Percentiles rank a stretch among this genome's conserved stretches.
Conservation (phyloP, 2,329 filamentous ascomycete genomes). For the Ceratocystis colombiana region DNA sequence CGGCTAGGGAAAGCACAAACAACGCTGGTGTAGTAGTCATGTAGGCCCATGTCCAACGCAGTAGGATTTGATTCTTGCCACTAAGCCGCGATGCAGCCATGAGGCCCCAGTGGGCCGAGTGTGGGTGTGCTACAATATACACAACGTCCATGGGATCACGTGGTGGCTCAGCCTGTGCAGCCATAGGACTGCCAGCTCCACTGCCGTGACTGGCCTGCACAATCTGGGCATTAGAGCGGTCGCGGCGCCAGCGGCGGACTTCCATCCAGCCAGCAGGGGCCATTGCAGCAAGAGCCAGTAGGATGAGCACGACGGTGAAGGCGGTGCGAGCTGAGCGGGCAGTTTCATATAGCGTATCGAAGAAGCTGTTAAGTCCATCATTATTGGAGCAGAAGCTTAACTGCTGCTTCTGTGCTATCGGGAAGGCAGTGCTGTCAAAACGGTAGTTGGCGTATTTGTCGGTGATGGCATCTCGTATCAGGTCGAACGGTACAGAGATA, state of each 20-base stretch:
- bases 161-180: conserved; percentile 24
- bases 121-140: conserved; percentile 75
- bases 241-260: conserved; percentile 62
- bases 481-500: conserved; percentile 69
- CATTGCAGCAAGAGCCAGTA: conserved; percentile 62
- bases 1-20: conserved; percentile 72
- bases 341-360: conserved; percentile 57
- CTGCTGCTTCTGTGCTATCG: conserved; percentile 70
- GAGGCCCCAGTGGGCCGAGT: conserved; percentile 62
- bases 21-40: conserved; percentile 74
- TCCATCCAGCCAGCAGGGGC: conserved; percentile 72
- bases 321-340: conserved; percentile 60
- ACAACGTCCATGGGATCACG: conserved; percentile 76
- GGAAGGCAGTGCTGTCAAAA: conserved; percentile 70
- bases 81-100: conserved; percentile 56
- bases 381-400: conserved; percentile 85
- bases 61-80: conserved; percentile 54
- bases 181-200: neutral
- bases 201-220: conserved; percentile 36
- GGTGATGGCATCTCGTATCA: conserved; percentile 64
- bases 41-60: conserved; percentile 78
- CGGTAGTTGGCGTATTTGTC: conserved; percentile 59
- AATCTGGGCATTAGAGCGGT: conserved; percentile 58
- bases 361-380: conserved; percentile 72
- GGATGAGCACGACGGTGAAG: conserved; percentile 63